Evolutionary conservation across 371 early-diverging fungal species (phyloP).

Genomic region (Syncephalastrum sp.): DNA sequence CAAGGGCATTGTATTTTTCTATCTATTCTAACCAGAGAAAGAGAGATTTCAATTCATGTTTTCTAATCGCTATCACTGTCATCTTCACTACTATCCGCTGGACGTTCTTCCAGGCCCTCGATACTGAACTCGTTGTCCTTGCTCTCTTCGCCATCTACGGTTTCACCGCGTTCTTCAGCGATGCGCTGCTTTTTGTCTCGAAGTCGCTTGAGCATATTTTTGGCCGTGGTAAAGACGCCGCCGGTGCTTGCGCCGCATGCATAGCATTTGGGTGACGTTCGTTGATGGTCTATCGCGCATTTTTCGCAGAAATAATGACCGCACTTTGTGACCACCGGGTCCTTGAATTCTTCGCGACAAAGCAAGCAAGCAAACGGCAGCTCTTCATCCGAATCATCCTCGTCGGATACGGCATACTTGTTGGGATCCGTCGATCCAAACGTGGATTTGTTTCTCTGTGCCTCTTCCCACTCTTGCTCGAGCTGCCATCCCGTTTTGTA

Average conservation of each 20-base stretch:
- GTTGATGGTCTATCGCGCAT: slow-evolving; percentile 85
- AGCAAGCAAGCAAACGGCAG: slow-evolving; percentile 94
- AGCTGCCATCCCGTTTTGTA: slow-evolving; percentile 96
- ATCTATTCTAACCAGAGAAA: too few relatives aligned
- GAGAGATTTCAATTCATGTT: not conserved
- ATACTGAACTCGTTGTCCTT: slow-evolving; percentile 32
- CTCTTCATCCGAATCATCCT: slow-evolving; percentile 63
- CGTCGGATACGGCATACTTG: slow-evolving; percentile 52
- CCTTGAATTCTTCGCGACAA: slow-evolving; percentile 82
- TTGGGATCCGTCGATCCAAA: slow-evolving; percentile 51
- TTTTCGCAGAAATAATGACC: slow-evolving; percentile 94
- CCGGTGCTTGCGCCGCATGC: slow-evolving; percentile 84
- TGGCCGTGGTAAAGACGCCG: slow-evolving; percentile 87
- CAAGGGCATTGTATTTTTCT: too few relatives aligned
- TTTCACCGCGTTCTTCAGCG: slow-evolving; percentile 20
- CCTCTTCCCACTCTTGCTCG: slow-evolving; percentile 93
- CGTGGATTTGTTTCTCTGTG: slow-evolving; percentile 62
- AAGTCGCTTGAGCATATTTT: slow-evolving; percentile 71
- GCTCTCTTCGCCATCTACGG: slow-evolving; percentile 33
- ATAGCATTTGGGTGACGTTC: slow-evolving; percentile 88
- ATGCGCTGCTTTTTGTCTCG: slow-evolving; percentile 43
- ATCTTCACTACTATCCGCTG: slow-evolving; percentile 12
- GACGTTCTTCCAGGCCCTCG: slow-evolving; percentile 29
- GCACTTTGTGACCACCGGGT: slow-evolving; percentile 92
- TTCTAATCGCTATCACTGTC: slow-evolving; percentile 12